Percentiles rank a stretch among this genome's conserved stretches.
Evolutionary conservation across 2,329 filamentous ascomycete genomes (phyloP).

Genomic region (Aspergillus cejpii): DNA sequence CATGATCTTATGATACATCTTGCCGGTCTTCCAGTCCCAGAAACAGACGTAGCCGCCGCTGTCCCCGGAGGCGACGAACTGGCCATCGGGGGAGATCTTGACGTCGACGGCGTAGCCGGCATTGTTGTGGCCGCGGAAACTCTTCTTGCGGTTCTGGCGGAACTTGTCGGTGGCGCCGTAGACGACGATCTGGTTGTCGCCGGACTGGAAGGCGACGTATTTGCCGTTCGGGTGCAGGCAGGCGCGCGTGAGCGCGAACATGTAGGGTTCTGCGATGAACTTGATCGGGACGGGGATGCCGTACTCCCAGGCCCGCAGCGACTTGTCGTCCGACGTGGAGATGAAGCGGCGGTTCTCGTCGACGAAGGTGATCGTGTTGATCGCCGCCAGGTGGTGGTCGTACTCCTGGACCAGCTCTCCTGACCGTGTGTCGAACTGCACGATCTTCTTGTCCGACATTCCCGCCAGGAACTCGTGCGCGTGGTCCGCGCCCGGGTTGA

Average conservation of each 20-base stretch:
- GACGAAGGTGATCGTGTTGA: constrained; percentile 96
- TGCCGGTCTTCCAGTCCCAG: constrained; percentile 99
- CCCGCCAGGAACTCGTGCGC: constrained; percentile 89
- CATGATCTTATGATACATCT: constrained; percentile 95
- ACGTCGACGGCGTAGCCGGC: constrained; percentile 90
- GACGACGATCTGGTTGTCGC: constrained; percentile 94
- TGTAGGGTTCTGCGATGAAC: constrained; percentile 93
- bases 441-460: constrained; percentile 98
- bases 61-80: constrained; percentile 83
- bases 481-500: constrained; percentile 73
- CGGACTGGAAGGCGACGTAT: constrained; percentile 87
- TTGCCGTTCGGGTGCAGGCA: constrained; percentile 82
- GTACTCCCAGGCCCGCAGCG: constrained; percentile 94
- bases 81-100: constrained; percentile 80
- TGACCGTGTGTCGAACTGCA: constrained; percentile 87
- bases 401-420: constrained; percentile 90
- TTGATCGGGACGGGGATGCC: constrained; percentile 98
- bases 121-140: constrained; percentile 91
- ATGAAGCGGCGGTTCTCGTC: constrained; percentile 94
- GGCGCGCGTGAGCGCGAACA: constrained; percentile 90
- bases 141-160: constrained; percentile 94
- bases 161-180: constrained; percentile 94
- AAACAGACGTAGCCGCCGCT: constrained; percentile 85
- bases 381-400: constrained; percentile 92
- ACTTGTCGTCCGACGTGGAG: constrained; percentile 96